phyloP scores from a whole-genome alignment of 192 early-diverging fungal genomes.

The Coemansia sp. region DNA sequence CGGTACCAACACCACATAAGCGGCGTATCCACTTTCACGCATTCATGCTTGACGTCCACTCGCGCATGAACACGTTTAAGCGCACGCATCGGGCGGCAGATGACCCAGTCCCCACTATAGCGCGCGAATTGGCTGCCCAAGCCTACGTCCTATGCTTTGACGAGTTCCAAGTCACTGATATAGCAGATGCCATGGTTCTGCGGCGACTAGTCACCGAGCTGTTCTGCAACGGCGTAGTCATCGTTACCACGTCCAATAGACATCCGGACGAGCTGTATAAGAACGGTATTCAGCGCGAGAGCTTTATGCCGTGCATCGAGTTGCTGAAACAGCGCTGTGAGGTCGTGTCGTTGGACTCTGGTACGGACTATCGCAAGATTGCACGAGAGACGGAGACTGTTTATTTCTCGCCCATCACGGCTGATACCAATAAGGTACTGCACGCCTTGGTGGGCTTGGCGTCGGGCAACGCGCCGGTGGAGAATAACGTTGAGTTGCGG shows the following conservation, averaged over 20 bases:
- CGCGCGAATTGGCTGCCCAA: constrained; percentile 76
- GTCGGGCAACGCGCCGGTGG: constrained; percentile 19
- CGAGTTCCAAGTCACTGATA: constrained; percentile 94
- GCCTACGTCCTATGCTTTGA: constrained; percentile 93
- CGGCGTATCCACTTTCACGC: constrained; percentile 93
- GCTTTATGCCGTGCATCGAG: constrained; percentile 91
- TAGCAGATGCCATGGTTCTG: constrained; percentile 95
- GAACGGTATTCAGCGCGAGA: constrained; percentile 93
- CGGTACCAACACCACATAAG: constrained; percentile 69
- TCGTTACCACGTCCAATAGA: constrained; percentile 93
- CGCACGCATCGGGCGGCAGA: constrained; percentile 46
- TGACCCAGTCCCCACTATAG: constrained; percentile 72
- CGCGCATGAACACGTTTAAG: constrained; percentile 66
- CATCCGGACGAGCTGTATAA: constrained; percentile 92
- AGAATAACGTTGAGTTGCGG: constrained; percentile 40
- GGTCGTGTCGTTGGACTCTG: constrained; percentile 83
- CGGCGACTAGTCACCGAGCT: constrained; percentile 80
- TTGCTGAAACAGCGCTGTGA: constrained; percentile 78
- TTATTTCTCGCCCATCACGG: constrained; percentile 69
- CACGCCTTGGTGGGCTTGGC: constrained; percentile 45
- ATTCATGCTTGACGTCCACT: constrained; percentile 96
- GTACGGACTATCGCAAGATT: constrained; percentile 87
- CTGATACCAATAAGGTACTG: constrained; percentile 37
- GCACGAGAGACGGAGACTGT: constrained; percentile 61
- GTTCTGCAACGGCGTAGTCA: constrained; percentile 79